Evolutionary conservation across 306 rosid genomes (phyloP).

Genomic region (Adenanthera pavonina): DNA sequence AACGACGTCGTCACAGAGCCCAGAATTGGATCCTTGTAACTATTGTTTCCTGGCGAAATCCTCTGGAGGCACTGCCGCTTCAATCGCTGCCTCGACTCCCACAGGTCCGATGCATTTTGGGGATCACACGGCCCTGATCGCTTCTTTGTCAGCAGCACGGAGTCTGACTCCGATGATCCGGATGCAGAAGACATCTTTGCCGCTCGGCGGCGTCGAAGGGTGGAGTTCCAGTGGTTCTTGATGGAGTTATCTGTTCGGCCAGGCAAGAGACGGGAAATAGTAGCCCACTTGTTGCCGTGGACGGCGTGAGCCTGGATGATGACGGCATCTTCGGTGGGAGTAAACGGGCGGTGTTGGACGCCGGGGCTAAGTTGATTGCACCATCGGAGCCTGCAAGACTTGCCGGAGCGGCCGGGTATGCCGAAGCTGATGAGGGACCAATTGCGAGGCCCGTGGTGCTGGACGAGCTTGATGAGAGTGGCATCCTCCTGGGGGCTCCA

Average conservation of each 20-base stretch:
- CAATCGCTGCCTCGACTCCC: constrained; percentile 8
- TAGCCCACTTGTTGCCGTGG: constrained; percentile 98
- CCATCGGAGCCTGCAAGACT: constrained; percentile 89
- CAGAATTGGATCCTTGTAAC: constrained; percentile 6
- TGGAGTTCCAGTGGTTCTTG: constrained; percentile 95
- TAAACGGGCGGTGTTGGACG: constrained; percentile 89
- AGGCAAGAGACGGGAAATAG: constrained; percentile 81
- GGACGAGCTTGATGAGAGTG: constrained; percentile 60
- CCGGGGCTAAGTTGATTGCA: constrained; percentile 90
- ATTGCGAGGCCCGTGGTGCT: constrained; percentile 70
- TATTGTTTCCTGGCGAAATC: constrained; percentile 36
- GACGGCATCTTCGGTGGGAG: constrained; percentile 62
- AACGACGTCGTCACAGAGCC: constrained; percentile 60
- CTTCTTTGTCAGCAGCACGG: background rate
- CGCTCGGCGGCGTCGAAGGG: constrained; percentile 65
- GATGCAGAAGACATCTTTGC: constrained; percentile 27
- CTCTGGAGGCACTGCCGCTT: constrained; percentile 51
- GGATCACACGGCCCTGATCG: background rate
- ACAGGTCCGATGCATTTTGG: background rate
- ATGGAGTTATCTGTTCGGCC: constrained; percentile 95
- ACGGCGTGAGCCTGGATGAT: constrained; percentile 66
- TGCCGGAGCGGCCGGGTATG: constrained; percentile 84
- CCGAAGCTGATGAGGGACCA: constrained; percentile 81
- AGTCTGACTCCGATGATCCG: constrained; percentile 37
- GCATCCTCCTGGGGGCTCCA: constrained; percentile 90